phyloP scores from a whole-genome alignment of 2,329 filamentous ascomycete genomes.

The Dactylellina haptotyla region DNA sequence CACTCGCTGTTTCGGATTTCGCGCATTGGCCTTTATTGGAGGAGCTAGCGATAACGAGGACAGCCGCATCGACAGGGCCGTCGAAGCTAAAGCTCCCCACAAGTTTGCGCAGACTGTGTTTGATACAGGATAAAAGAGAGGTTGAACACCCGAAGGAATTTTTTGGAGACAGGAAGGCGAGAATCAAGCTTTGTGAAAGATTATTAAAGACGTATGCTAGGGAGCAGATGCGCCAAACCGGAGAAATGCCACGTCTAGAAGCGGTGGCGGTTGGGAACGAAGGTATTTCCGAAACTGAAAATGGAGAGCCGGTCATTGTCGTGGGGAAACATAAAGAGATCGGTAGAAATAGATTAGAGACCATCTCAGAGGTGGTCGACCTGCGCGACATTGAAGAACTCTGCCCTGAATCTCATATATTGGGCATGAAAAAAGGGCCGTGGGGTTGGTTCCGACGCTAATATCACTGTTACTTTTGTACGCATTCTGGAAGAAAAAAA shows the following conservation, averaged over 20 bases:
- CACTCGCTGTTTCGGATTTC: conserved; percentile 3
- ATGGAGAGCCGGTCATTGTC: conserved; percentile 5
- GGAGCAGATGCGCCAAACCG: neutral
- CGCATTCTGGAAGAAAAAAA: too few species aligned
- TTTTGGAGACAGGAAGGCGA: neutral
- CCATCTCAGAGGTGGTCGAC: neutral
- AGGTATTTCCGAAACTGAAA: conserved; percentile 10
- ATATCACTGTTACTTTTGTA: conserved; percentile 10
- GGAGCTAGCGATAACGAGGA: conserved; percentile 3
- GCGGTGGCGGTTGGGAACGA: neutral
- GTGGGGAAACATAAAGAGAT: conserved; percentile 1
- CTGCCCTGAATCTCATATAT: conserved; percentile 7
- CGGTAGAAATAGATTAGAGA: conserved; percentile 1
- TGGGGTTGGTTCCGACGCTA: conserved; percentile 6
- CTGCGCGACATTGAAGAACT: neutral
- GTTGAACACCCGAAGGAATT: neutral
- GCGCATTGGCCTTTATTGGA: conserved; percentile 4
- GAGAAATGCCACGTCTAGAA: neutral
- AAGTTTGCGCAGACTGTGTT: neutral
- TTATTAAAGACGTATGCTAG: conserved; percentile 10
- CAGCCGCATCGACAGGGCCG: conserved; percentile 4
- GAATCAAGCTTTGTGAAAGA: neutral
- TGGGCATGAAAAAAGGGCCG: conserved; percentile 12
- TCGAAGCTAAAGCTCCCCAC: conserved; percentile 6
- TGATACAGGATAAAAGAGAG: conserved; percentile 1